phyloP scores from a whole-genome alignment of 148 eudicot species.

The Hydrangea macrophylla region DNA sequence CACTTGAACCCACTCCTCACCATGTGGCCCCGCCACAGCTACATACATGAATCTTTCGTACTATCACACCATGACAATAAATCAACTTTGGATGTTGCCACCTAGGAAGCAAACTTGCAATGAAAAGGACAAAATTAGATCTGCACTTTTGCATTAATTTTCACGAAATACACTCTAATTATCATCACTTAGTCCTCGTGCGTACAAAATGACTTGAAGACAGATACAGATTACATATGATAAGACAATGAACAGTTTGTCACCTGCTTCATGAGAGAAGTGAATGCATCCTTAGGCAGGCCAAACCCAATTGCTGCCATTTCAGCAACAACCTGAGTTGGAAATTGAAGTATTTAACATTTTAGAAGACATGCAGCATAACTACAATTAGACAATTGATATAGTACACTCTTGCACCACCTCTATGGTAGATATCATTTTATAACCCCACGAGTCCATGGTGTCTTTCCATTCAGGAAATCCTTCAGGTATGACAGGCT shows the following conservation, averaged over 20 bases:
- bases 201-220: neutral
- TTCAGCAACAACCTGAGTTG: constrained; percentile 76
- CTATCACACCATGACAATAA: neutral
- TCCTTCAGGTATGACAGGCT: constrained; percentile 94
- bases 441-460: constrained; percentile 93
- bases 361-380: neutral
- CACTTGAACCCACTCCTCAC: too few relatives aligned
- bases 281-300: constrained; percentile 82
- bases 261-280: constrained; percentile 88
- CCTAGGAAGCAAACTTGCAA: neutral
- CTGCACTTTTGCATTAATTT: neutral
- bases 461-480: constrained; percentile 90
- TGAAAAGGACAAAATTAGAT: neutral
- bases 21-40: too few relatives aligned
- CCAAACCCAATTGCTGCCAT: constrained; percentile 95
- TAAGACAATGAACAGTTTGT: neutral
- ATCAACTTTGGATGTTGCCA: neutral
- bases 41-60: neutral
- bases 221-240: neutral
- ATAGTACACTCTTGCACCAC: constrained; percentile 29
- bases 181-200: too few relatives aligned
- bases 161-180: neutral
- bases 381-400: neutral
- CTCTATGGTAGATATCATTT: constrained; percentile 85
- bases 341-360: neutral